These are phyloP conservation scores for Aspergillus ustus DNA, from an alignment of 2,329 filamentous ascomycete species.

Conservation along the genomic window DNA sequence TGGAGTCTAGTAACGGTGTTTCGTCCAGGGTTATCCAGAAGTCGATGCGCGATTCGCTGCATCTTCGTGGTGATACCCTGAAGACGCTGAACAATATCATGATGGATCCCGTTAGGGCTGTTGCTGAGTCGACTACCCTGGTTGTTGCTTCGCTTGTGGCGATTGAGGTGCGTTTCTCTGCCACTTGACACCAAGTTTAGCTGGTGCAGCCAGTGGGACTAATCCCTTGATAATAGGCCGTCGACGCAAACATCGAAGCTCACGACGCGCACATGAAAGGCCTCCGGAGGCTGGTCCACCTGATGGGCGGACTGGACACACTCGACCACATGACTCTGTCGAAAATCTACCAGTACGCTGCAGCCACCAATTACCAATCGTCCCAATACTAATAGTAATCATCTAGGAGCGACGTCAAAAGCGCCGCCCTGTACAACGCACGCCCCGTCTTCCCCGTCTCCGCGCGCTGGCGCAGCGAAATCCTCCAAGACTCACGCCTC, in stretches of 20 bases:
- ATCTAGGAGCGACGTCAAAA: not conserved
- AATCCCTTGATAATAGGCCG: not conserved
- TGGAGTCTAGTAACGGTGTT: not conserved
- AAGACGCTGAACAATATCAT: constrained; percentile 2
- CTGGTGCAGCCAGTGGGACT: too few species aligned
- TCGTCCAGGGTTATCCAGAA: not conserved
- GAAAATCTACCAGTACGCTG: constrained; percentile 4
- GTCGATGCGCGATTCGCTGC: not conserved
- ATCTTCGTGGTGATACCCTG: constrained; percentile 1
- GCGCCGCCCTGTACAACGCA: not conserved
- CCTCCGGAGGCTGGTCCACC: constrained; percentile 2
- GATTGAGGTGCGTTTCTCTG: not conserved
- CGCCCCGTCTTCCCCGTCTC: not conserved
- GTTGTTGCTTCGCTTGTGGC: constrained; percentile 1
- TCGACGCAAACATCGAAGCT: constrained; percentile 8
- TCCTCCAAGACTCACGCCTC: not conserved
- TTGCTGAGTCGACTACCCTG: constrained; percentile 4
- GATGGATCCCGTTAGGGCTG: constrained; percentile 1
- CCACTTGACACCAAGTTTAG: not conserved
- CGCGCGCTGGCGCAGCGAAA: not conserved
- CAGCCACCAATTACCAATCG: not conserved
- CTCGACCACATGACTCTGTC: constrained; percentile 9
- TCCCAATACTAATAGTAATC: not conserved
- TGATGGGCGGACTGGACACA: not conserved
- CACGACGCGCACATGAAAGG: constrained; percentile 3